Evolutionary conservation across 257 asterid genomes (phyloP), one percentile per base, ranked within the genome.

Genomic region (Lycium ferocissimum): DNA sequence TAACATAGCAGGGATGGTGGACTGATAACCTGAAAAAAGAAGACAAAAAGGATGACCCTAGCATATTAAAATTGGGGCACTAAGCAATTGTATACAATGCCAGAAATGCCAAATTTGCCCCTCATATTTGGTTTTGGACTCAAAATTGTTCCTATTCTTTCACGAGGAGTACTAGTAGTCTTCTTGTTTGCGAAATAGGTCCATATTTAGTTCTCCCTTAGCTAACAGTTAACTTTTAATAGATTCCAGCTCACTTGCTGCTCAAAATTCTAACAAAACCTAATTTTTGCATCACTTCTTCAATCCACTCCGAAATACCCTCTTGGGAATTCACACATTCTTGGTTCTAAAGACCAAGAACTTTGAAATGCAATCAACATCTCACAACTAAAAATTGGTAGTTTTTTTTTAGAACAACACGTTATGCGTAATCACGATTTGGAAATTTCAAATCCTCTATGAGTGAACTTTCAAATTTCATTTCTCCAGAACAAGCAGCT

Each of bases 361-460:
- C 76, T 17, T 10, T 70, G 26, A 70, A 38, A 38, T 70, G 53
- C 33, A 26, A 70, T 70, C 78, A 38, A 38, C 53, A 70, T 51
- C 78, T 70, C 78, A 70, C 47, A 70, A 15, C 78, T 70, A 70
- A 38, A 70, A 20, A 70, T 38, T 70, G 78, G 13, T 17, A 70
- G 78, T 37, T 17, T 69, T 69, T n/a, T 69, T 69, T 69, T 69
- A 69, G 53, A 7, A 14, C 75, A 37, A 1, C 78, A 69, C n/a
- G 78, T 26, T 37, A 45, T 70, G 78, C 8, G 14, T 17, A 38
- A 70, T 70, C 53, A 38, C 3, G 53, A 70, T 17, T 70, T 38
- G 53, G 53, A 20, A 70, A 35, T 70, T 18, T 70, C 33, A 40
- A 38, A 70, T 70, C 8, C 78, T 37, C 14, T 70, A 47, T 70